These are phyloP conservation scores for Leccinum imitatum DNA, from an alignment of 768 basidiomycete species.

Conservation along the genomic window DNA sequence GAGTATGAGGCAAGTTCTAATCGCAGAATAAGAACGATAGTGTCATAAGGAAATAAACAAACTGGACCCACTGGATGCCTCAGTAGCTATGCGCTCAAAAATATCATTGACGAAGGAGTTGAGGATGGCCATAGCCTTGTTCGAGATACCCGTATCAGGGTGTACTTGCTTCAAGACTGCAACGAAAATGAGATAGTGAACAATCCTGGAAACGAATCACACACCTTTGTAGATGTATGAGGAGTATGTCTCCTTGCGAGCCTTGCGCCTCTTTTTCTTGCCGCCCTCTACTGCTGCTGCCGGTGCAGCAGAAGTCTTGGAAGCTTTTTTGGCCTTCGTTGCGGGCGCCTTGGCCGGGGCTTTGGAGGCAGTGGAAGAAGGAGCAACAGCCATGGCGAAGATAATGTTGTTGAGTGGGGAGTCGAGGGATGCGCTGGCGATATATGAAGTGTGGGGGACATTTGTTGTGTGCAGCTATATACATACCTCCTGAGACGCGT, in stretches of 20 bases:
- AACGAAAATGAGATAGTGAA: slow-evolving; percentile 3
- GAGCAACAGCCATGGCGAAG: slow-evolving; percentile 60
- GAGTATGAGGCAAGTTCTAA: slow-evolving; percentile 95
- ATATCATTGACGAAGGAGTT: slow-evolving; percentile 95
- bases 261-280: slow-evolving; percentile 89
- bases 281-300: slow-evolving; percentile 61
- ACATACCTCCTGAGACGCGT: slow-evolving; percentile 33
- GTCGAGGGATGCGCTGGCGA: slow-evolving; percentile 14
- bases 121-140: slow-evolving; percentile 92
- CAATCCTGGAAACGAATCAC: background rate
- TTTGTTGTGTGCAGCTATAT: slow-evolving; percentile 3
- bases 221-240: slow-evolving; percentile 93
- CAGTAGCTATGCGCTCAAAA: slow-evolving; percentile 88
- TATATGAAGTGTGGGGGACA: slow-evolving; percentile 4
- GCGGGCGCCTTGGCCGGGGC: slow-evolving; percentile 43
- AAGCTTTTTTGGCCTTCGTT: slow-evolving; percentile 49
- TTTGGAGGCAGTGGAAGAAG: slow-evolving; percentile 44
- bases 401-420: slow-evolving; percentile 7
- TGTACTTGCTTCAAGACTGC: slow-evolving; percentile 95
- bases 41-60: background rate
- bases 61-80: slow-evolving; percentile 72
- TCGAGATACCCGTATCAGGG: slow-evolving; percentile 98
- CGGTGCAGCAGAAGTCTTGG: slow-evolving; percentile 54
- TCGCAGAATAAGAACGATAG: background rate
- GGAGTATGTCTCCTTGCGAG: slow-evolving; percentile 89